Conservation (phyloP, 441 rosid species). For the Euphorbia celastroides region DNA sequence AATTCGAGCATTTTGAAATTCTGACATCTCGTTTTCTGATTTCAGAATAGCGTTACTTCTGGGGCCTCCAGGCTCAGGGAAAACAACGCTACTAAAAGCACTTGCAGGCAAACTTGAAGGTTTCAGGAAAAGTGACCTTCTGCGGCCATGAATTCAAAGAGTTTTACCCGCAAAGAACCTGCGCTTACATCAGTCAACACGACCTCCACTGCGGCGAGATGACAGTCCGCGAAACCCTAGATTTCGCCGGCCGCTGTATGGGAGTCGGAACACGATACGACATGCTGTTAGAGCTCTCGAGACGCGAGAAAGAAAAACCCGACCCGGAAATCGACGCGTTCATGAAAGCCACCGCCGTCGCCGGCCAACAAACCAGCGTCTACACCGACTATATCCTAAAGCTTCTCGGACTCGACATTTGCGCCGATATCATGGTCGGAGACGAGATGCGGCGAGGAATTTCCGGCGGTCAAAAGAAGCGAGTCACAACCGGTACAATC, state of each 20-base stretch:
- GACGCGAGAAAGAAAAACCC: constrained; percentile 69
- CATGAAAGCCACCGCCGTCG: constrained; percentile 69
- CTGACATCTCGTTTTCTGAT: not conserved
- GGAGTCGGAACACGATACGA: too few relatives aligned
- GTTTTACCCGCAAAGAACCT: constrained; percentile 71
- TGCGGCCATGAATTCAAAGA: constrained; percentile 67
- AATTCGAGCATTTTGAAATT: not conserved
- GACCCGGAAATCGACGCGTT: constrained; percentile 75
- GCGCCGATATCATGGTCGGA: too few relatives aligned
- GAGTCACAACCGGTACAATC: constrained; percentile 57
- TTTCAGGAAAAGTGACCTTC: constrained; percentile 40
- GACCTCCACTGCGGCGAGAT: constrained; percentile 69
- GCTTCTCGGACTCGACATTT: constrained; percentile 60
- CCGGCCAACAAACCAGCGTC: constrained; percentile 70
- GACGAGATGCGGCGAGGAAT: constrained; percentile 70
- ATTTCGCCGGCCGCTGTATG: constrained; percentile 71
- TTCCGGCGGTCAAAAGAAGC: too few relatives aligned
- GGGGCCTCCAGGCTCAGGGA: too few relatives aligned
- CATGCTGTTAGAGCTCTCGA: too few relatives aligned
- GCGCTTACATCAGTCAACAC: too few relatives aligned
- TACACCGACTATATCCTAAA: constrained; percentile 74
- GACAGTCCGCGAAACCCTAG: constrained; percentile 73
- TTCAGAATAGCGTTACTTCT: constrained; percentile 9
- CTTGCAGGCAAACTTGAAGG: constrained; percentile 36
- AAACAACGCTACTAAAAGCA: constrained; percentile 32